Evolutionary conservation across 1,284 basidiomycete species (phyloP).

Genomic region (Papiliotrema flavescens): DNA sequence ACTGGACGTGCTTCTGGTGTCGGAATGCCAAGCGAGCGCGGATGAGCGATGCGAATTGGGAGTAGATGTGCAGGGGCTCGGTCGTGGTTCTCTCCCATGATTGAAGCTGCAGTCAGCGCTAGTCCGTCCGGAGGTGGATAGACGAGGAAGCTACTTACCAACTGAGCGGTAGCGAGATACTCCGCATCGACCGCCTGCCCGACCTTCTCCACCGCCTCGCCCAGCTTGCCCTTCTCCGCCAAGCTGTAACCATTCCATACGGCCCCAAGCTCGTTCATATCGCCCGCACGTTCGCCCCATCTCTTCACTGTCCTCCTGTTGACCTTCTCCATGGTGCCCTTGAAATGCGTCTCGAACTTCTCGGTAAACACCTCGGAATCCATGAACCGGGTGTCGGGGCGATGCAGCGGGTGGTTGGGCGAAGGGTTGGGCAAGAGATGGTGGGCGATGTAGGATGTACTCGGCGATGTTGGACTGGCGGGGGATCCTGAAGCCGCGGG

Average conservation of each 20-base stretch:
- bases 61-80: conserved; percentile 93
- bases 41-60: conserved; percentile 91
- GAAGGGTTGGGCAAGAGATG: conserved; percentile 76
- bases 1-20: conserved; percentile 97
- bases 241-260: conserved; percentile 93
- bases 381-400: conserved; percentile 88
- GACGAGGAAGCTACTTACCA: conserved; percentile 57
- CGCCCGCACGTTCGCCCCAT: conserved; percentile 88
- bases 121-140: background rate
- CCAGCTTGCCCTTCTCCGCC: conserved; percentile 52
- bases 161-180: conserved; percentile 83
- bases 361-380: conserved; percentile 96
- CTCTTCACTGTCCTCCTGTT: conserved; percentile 86
- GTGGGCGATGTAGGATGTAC: conserved; percentile 46
- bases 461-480: conserved; percentile 50
- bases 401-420: conserved; percentile 74
- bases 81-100: conserved; percentile 89
- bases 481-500: conserved; percentile 55
- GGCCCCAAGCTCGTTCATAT: conserved; percentile 92
- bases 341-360: conserved; percentile 90
- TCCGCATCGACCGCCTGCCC: conserved; percentile 94
- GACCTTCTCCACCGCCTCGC: conserved; percentile 46
- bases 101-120: conserved; percentile 62
- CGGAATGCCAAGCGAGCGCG: conserved; percentile 89
- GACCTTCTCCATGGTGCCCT: conserved; percentile 91